Conservation (phyloP, 2,329 filamentous ascomycete genomes). For the Domatiomyces globalis region DNA sequence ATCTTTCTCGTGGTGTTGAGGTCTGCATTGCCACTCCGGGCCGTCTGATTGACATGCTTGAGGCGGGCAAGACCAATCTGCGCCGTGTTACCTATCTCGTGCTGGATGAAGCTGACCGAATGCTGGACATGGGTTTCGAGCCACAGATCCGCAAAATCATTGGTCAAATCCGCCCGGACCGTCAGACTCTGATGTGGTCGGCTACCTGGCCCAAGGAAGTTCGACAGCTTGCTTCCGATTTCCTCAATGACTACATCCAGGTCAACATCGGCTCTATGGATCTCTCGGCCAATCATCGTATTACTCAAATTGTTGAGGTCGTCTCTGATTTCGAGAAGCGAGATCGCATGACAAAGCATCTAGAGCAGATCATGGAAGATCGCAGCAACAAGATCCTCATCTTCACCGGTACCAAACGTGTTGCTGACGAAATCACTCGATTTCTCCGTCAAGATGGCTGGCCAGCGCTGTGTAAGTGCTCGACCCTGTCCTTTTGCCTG, state of each 20-base stretch:
- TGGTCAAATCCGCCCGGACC: constrained; percentile 88
- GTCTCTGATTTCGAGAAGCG: constrained; percentile 95
- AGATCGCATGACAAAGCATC: constrained; percentile 89
- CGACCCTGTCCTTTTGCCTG: not conserved
- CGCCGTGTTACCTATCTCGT: constrained; percentile 96
- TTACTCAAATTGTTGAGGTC: constrained; percentile 95
- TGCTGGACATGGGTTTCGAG: constrained; percentile 99
- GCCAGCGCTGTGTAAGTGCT: constrained; percentile 75
- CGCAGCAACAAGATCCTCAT: constrained; percentile 90
- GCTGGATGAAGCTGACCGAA: constrained; percentile 96
- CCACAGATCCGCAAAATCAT: constrained; percentile 99
- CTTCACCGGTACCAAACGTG: constrained; percentile 75
- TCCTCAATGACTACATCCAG: constrained; percentile 91
- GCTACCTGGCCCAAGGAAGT: constrained; percentile 99
- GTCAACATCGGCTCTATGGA: constrained; percentile 98
- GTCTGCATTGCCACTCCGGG: constrained; percentile 97
- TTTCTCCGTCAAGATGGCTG: constrained; percentile 96
- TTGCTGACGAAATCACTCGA: constrained; percentile 93
- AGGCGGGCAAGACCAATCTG: constrained; percentile 94
- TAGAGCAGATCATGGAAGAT: constrained; percentile 96
- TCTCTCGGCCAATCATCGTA: constrained; percentile 90
- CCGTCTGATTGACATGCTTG: constrained; percentile 96
- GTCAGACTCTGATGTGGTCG: constrained; percentile 99
- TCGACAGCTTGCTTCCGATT: constrained; percentile 76
- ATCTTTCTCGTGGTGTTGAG: constrained; percentile 87